A percentile compares a stretch with the other conserved stretches of the same genome.
phyloP scores from a whole-genome alignment of 2,329 filamentous ascomycete species.

The Rachicladosporium sp. region DNA sequence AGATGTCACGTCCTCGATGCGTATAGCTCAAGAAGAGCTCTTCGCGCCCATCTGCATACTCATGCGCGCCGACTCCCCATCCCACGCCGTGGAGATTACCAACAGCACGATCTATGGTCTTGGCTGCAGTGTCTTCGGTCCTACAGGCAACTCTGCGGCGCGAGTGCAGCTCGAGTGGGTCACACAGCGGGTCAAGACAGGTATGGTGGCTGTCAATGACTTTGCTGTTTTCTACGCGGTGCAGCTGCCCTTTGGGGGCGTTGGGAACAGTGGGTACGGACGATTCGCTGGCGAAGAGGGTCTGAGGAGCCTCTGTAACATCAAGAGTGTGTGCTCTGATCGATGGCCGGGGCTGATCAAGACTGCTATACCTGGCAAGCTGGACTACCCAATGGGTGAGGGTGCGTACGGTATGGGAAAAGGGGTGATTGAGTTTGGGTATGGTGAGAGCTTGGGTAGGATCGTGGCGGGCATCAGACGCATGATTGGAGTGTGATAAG shows the following conservation, averaged over 20 bases:
- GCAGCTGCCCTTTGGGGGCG: constrained; percentile 85
- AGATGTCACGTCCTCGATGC: constrained; percentile 76
- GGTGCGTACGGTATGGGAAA: constrained; percentile 30
- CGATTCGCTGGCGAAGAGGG: constrained; percentile 88
- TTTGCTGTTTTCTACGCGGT: constrained; percentile 90
- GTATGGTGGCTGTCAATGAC: constrained; percentile 93
- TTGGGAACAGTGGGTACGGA: constrained; percentile 79
- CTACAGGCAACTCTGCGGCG: constrained; percentile 29
- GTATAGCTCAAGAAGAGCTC: constrained; percentile 77
- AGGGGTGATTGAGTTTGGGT: constrained; percentile 37
- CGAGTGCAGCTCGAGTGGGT: constrained; percentile 51
- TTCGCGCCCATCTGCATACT: constrained; percentile 85
- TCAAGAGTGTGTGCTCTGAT: constrained; percentile 78
- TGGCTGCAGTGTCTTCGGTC: constrained; percentile 77
- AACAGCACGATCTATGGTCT: constrained; percentile 80
- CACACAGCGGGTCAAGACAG: constrained; percentile 58
- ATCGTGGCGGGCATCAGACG: constrained; percentile 29
- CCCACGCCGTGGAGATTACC: constrained; percentile 60
- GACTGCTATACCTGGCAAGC: constrained; percentile 67
- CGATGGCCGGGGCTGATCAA: constrained; percentile 43
- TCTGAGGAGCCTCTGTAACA: constrained; percentile 69
- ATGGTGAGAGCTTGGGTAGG: constrained; percentile 29
- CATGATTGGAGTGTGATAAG: constrained; percentile 17
- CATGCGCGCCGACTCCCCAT: constrained; percentile 59
- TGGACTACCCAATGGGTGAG: constrained; percentile 63